Evolutionary conservation across 768 basidiomycete genomes (phyloP), one percentile per base, ranked within the genome.

Genomic region (Tylopilus vinaceipallidus): DNA sequence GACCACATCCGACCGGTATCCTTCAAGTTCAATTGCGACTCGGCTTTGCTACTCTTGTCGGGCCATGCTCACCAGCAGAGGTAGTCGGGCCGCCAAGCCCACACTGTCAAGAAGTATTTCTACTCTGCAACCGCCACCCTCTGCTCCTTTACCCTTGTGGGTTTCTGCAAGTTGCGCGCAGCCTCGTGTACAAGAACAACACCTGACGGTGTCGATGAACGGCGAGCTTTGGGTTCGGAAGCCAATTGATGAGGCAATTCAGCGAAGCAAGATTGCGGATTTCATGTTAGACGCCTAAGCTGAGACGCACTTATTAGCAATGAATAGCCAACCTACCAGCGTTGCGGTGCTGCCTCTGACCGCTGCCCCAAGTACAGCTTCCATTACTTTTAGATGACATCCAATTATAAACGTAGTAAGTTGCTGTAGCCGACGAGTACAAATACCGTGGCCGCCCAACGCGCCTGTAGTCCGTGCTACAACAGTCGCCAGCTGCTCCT

Each of bases 1-100:
- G 19, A 41, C 43, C 9, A 14, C 35, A 12, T 26, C 39, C 20
- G 24, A 48, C 38, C 50, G 45, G 47, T 34, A n/a, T 10, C 47
- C 54, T 16, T 71, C 69, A 1, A n/a, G n/a, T n/a, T n/a, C n/a
- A n/a, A 66, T 82, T 19, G 64, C 71, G 8, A 61, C 68, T 0
- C 55, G 62, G n/a, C 69, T 86, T 22, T 86, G 84, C 58, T 86
- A 86, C 58, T 73, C 80, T 17, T 86, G 84, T 57, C 77, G 79
- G 48, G 80, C 82, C 3, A 79, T 74, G 7, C 64, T 84, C 17
- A 84, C 80, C 0, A 83, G 84, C 61, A 73, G 73, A 47, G 77
- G 78, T 53, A 78, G 73, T 55, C 76, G 80, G 6, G 68, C 71
- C 2, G 59, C 64, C 7, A 67, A 61, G 22, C 48, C 57, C 23